Evolutionary conservation across 2,329 filamentous ascomycete genomes (phyloP).

Genomic region (Coleophoma crateriformis): DNA sequence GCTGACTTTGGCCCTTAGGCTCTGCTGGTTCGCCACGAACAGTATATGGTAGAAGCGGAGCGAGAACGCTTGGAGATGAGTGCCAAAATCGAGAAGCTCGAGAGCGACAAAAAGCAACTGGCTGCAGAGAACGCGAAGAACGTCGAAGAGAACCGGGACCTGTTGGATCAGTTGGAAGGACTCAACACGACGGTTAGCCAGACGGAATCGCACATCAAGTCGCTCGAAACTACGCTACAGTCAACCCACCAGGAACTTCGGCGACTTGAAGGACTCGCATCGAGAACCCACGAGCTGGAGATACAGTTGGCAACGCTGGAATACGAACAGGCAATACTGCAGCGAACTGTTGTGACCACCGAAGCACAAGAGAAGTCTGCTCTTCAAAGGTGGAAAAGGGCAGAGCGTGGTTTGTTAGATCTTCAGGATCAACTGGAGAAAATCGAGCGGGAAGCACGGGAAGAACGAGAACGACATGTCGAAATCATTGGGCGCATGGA

Average conservation of each 20-base stretch:
- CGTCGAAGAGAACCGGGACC: slow-evolving; percentile 74
- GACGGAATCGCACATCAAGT: slow-evolving; percentile 74
- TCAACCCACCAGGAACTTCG: slow-evolving; percentile 74
- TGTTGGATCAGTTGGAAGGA: slow-evolving; percentile 79
- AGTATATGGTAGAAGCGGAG: slow-evolving; percentile 89
- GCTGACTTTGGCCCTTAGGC: slow-evolving; percentile 80
- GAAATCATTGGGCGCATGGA: slow-evolving; percentile 83
- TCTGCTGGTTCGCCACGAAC: slow-evolving; percentile 84
- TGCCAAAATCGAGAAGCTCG: slow-evolving; percentile 68
- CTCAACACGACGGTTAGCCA: slow-evolving; percentile 75
- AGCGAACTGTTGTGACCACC: slow-evolving; percentile 59
- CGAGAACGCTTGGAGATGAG: slow-evolving; percentile 72
- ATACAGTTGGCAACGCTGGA: slow-evolving; percentile 75
- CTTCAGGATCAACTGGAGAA: slow-evolving; percentile 84
- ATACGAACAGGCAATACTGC: slow-evolving; percentile 70
- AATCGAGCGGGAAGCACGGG: slow-evolving; percentile 77
- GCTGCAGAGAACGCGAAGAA: slow-evolving; percentile 72
- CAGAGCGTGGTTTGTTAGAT: slow-evolving; percentile 71
- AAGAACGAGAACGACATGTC: slow-evolving; percentile 75
- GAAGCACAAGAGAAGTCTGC: slow-evolving; percentile 74
- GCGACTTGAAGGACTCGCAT: slow-evolving; percentile 66
- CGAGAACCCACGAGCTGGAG: slow-evolving; percentile 74
- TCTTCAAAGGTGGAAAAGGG: slow-evolving; percentile 76
- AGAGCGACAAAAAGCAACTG: slow-evolving; percentile 66
- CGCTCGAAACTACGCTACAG: slow-evolving; percentile 69